Conservation (phyloP, 1,284 basidiomycete species). For the Cystobasidium sp. region DNA sequence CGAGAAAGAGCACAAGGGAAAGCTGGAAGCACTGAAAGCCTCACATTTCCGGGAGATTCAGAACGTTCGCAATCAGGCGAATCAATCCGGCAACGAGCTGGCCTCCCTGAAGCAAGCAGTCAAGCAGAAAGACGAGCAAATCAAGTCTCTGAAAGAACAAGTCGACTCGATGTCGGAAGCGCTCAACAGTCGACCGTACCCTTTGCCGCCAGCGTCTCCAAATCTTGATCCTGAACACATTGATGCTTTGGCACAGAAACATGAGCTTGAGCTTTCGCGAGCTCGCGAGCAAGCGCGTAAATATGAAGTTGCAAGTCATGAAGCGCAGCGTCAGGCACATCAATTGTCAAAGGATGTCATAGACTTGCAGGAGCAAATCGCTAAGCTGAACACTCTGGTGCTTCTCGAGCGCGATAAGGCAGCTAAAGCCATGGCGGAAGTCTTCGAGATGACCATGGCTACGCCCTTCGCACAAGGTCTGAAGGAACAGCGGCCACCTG, state of each 20-base stretch:
- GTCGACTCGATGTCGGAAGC: conserved; percentile 19
- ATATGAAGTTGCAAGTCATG: conserved; percentile 48
- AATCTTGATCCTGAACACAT: conserved; percentile 28
- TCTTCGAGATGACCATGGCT: conserved; percentile 40
- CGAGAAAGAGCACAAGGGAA: background rate
- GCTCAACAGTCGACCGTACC: conserved; percentile 21
- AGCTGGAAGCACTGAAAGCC: conserved; percentile 14
- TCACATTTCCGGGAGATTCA: conserved; percentile 35
- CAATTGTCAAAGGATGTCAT: conserved; percentile 33
- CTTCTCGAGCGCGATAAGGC: conserved; percentile 44
- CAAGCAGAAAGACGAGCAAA: conserved; percentile 15
- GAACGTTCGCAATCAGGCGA: conserved; percentile 38
- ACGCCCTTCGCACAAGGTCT: conserved; percentile 18
- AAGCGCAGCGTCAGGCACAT: conserved; percentile 42
- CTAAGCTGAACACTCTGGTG: conserved; percentile 42
- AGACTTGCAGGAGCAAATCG: conserved; percentile 43
- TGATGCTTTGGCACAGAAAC: conserved; percentile 46
- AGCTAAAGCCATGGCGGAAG: conserved; percentile 44
- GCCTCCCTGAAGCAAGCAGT: conserved; percentile 5
- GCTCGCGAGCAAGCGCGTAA: conserved; percentile 47
- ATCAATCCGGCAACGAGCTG: conserved; percentile 26
- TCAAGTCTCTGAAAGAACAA: conserved; percentile 29
- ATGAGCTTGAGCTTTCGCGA: conserved; percentile 48
- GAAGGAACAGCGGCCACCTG: conserved; percentile 11
- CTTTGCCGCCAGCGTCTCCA: conserved; percentile 26